These are phyloP conservation scores for Paxillus involutus DNA, from an alignment of 768 basidiomycete species.

Conservation along the genomic window DNA sequence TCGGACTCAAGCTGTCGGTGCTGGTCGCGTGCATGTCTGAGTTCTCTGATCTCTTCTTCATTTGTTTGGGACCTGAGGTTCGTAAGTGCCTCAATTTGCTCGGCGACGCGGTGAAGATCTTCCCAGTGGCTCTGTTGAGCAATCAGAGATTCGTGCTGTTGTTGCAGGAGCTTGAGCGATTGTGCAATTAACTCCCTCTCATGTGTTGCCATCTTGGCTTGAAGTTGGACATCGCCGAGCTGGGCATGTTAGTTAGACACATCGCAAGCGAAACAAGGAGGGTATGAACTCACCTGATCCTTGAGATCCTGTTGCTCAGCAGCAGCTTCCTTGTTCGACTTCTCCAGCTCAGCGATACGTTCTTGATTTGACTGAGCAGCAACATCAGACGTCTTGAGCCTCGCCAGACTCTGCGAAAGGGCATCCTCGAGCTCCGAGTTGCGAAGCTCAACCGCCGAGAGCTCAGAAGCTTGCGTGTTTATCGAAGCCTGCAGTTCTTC, in stretches of 20 bases:
- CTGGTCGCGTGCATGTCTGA: constrained; percentile 63
- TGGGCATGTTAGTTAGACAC: constrained; percentile 25
- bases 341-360: constrained; percentile 63
- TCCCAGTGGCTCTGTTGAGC: constrained; percentile 79
- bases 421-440: constrained; percentile 71
- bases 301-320: constrained; percentile 57
- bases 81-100: constrained; percentile 71
- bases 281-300: constrained; percentile 51
- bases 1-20: constrained; percentile 64
- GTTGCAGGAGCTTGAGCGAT: constrained; percentile 51
- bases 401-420: constrained; percentile 67
- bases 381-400: constrained; percentile 73
- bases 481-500: constrained; percentile 51
- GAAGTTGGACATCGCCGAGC: constrained; percentile 62
- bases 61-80: constrained; percentile 61
- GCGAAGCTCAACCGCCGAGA: constrained; percentile 45
- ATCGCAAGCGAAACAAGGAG: not conserved
- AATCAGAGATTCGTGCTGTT: constrained; percentile 56
- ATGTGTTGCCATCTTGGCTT: constrained; percentile 52
- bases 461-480: constrained; percentile 45
- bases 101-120: constrained; percentile 64
- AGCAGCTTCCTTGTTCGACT: constrained; percentile 50
- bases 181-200: constrained; percentile 62
- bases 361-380: constrained; percentile 58
- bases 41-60: constrained; percentile 71